Evolutionary conservation across 1,284 basidiomycete species (phyloP).

Genomic region (Ganoderma leucocontextum): DNA sequence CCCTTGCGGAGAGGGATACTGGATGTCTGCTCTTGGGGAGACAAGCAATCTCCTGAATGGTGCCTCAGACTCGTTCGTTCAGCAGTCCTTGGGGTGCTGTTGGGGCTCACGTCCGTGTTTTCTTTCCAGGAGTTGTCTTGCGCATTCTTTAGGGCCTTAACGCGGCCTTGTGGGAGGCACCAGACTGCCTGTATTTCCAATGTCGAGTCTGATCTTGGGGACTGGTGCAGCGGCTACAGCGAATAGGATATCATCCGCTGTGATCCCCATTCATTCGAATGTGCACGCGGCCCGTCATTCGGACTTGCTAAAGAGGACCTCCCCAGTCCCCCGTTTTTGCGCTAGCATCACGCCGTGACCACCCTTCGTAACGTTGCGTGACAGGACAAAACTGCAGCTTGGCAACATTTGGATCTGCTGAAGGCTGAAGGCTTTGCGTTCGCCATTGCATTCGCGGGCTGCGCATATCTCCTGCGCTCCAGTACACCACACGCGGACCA

Average conservation of each 20-base stretch:
- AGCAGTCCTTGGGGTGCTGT: not conserved
- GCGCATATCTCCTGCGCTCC: not conserved
- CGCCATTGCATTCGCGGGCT: not conserved
- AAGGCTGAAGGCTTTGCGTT: not conserved
- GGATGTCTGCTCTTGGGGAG: no score
- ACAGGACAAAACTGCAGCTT: not conserved
- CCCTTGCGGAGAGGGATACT: not conserved
- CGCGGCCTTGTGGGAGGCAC: not conserved
- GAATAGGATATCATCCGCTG: not conserved
- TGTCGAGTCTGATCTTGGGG: not conserved
- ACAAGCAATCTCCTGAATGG: no score
- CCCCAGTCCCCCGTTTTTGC: not conserved
- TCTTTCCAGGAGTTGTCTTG: not conserved
- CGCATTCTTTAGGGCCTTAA: not conserved
- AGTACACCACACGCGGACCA: not conserved
- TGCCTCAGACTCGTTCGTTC: no score
- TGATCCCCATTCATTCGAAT: not conserved
- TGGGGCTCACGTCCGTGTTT: not conserved
- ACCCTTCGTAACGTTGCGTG: not conserved
- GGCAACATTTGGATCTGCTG: not conserved
- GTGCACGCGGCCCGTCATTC: not conserved
- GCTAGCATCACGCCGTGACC: not conserved
- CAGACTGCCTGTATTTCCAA: not conserved
- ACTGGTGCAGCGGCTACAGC: not conserved
- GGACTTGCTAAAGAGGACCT: not conserved